Conservation (phyloP, 208 protist genomes). For the Eutreptiella sp. region DNA sequence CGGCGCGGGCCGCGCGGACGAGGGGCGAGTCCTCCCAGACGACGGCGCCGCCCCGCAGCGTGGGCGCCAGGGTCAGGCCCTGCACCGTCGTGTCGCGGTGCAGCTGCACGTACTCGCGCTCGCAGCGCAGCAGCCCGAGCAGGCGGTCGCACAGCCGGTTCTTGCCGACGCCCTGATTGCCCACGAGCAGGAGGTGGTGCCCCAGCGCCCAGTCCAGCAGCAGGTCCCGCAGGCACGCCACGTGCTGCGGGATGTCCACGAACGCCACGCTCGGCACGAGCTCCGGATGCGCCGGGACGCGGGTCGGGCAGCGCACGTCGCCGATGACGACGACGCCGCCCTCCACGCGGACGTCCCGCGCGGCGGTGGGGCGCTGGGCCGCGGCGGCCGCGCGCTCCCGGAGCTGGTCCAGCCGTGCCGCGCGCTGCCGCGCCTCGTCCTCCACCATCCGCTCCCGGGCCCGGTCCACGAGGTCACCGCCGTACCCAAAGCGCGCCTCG, state of each 20-base stretch:
- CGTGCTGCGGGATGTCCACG: constrained; percentile 73
- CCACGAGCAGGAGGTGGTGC: constrained; percentile 81
- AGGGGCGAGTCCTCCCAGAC: constrained; percentile 83
- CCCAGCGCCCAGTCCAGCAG: constrained; percentile 69
- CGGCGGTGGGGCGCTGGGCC: too few relatives aligned
- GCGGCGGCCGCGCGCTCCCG: too few relatives aligned
- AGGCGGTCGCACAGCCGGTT: constrained; percentile 89
- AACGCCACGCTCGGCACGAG: constrained; percentile 81
- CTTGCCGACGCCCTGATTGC: constrained; percentile 90
- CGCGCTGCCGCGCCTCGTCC: too few relatives aligned
- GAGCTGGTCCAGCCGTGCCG: too few relatives aligned
- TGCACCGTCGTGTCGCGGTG: constrained; percentile 86
- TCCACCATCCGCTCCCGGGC: too few relatives aligned
- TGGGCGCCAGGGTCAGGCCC: constrained; percentile 76
- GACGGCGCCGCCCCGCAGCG: constrained; percentile 69
- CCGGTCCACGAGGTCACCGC: too few relatives aligned
- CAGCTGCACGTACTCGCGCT: constrained; percentile 90
- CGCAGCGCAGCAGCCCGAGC: constrained; percentile 64
- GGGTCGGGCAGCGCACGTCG: neutral
- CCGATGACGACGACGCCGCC: constrained; percentile 10
- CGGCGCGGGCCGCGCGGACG: constrained; percentile 75
- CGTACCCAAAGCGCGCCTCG: too few relatives aligned
- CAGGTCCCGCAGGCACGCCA: constrained; percentile 67
- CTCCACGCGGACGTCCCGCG: too few relatives aligned
- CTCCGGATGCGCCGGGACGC: constrained; percentile 48